Evolutionary conservation across 768 basidiomycete genomes (phyloP).

Genomic region (Fistulinella prunicolor): DNA sequence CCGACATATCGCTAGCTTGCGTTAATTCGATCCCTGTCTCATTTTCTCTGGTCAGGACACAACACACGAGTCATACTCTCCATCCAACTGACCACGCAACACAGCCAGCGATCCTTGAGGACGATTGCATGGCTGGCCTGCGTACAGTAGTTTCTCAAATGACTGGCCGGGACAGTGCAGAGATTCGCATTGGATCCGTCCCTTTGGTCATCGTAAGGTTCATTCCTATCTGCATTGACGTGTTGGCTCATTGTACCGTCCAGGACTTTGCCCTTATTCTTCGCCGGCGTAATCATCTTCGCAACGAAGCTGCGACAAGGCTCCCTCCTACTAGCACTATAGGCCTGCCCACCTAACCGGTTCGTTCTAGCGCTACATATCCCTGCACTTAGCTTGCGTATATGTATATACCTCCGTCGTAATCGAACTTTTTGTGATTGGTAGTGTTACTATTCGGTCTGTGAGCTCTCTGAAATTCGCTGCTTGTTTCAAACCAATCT

Average conservation of each 20-base stretch:
- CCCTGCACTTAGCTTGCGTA: constrained; percentile 8
- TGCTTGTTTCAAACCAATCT: constrained; percentile 12
- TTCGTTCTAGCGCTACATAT: background rate
- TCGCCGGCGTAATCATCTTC: background rate
- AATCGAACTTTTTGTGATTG: constrained; percentile 11
- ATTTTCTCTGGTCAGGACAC: constrained; percentile 14
- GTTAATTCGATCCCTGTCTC: constrained; percentile 1
- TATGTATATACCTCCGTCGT: constrained; percentile 7
- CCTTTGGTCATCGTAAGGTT: constrained; percentile 22
- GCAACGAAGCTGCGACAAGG: background rate
- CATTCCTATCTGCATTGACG: background rate
- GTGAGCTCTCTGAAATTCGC: background rate
- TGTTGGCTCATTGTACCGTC: constrained; percentile 3
- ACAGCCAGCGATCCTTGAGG: constrained; percentile 14
- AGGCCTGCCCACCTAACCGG: background rate
- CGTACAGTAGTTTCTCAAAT: constrained; percentile 21
- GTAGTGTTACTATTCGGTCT: background rate
- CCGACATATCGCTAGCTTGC: too few species aligned
- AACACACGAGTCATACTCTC: background rate
- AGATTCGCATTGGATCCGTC: constrained; percentile 12
- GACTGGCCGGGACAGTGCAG: constrained; percentile 12
- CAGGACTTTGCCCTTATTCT: constrained; percentile 20
- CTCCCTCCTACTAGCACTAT: background rate
- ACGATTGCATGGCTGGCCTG: constrained; percentile 18
- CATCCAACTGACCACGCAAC: constrained; percentile 5